Evolutionary conservation across 345 rosid genomes (phyloP).

Genomic region (Citrus australasica): DNA sequence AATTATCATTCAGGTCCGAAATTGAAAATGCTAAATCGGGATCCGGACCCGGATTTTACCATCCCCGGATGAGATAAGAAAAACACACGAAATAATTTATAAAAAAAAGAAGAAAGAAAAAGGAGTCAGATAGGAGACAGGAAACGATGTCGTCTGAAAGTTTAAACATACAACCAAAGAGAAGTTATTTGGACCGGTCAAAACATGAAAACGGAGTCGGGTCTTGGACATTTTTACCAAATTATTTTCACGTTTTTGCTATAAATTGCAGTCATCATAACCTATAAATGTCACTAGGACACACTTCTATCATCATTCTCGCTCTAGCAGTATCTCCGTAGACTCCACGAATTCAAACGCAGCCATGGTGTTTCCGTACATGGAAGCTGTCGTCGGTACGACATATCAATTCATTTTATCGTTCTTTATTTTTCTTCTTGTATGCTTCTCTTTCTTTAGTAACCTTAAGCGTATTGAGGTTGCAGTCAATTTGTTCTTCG

Average conservation of each 20-base stretch:
- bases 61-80: too few species aligned
- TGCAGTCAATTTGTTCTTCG: background rate
- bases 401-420: background rate
- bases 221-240: background rate
- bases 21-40: too few species aligned
- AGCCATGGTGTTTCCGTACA: constrained; percentile 79
- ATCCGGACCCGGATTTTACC: too few species aligned
- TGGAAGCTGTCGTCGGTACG: constrained; percentile 90
- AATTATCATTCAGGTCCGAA: fast-evolving
- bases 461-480: background rate
- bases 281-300: background rate
- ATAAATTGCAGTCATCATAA: background rate
- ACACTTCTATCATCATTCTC: background rate
- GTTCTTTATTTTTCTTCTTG: background rate
- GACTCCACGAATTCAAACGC: constrained; percentile 11
- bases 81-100: too few species aligned
- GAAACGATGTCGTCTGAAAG: background rate
- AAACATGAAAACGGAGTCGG: background rate
- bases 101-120: too few species aligned
- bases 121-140: too few species aligned
- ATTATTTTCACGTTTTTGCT: background rate
- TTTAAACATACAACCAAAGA: background rate
- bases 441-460: background rate
- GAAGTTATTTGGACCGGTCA: background rate
- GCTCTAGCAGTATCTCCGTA: background rate